Evolutionary conservation across 495 filamentous ascomycete genomes (phyloP).

Genomic region (Neurospora tetraspora): DNA sequence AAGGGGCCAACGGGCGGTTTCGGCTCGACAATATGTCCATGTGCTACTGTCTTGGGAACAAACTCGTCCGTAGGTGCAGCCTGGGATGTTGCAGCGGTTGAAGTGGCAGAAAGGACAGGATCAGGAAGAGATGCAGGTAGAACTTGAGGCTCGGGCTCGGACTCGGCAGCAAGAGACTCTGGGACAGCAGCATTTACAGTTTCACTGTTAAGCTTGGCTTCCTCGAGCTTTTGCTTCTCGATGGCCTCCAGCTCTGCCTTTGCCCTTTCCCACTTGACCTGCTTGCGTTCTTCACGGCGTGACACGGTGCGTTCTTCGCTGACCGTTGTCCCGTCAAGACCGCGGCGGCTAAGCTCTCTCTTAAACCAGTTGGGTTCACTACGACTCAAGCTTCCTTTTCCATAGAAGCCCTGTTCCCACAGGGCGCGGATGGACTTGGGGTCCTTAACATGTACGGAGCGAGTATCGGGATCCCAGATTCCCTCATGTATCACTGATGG

Average conservation of each 20-base stretch:
- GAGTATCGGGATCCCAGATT: slow-evolving; percentile 66
- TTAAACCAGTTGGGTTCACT: slow-evolving; percentile 92
- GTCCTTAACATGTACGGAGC: slow-evolving; percentile 79
- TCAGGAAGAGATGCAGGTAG: not conserved
- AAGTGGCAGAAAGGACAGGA: not conserved
- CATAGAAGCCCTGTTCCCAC: slow-evolving; percentile 95
- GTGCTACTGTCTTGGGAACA: not conserved
- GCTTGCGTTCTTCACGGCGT: slow-evolving; percentile 67
- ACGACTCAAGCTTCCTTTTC: slow-evolving; percentile 83
- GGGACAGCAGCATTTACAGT: slow-evolving; percentile 1
- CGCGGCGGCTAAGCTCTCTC: slow-evolving; percentile 62
- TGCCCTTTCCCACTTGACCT: slow-evolving; percentile 86
- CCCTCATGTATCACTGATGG: slow-evolving; percentile 55
- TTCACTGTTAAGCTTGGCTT: slow-evolving; percentile 32
- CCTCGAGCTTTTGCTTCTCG: slow-evolving; percentile 56
- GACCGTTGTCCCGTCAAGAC: slow-evolving; percentile 41
- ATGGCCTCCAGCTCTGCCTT: slow-evolving; percentile 70
- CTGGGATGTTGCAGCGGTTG: not conserved
- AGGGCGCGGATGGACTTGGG: slow-evolving; percentile 61
- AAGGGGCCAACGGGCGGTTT: slow-evolving; percentile 19
- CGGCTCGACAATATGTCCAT: not conserved
- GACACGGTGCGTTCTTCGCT: slow-evolving; percentile 71
- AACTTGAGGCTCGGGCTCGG: not conserved
- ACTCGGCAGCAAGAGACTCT: not conserved
- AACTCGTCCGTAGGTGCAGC: not conserved